phyloP scores from a whole-genome alignment of 2,329 filamentous ascomycete genomes.

The Botrytis porri region DNA sequence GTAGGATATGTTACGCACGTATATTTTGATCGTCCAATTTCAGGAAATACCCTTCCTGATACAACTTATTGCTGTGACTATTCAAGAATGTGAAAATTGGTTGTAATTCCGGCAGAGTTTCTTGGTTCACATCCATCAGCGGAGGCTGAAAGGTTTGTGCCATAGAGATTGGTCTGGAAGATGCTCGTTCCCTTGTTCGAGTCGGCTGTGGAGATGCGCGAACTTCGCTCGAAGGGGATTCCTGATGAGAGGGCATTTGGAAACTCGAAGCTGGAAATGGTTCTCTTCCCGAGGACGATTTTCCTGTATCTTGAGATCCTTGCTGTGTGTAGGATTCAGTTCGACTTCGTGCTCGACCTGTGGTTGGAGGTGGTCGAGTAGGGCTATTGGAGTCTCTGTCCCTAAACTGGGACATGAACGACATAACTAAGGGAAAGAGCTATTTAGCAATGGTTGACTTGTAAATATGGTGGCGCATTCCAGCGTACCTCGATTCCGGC shows the following conservation, averaged over 20 bases:
- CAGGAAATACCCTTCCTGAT: constrained; percentile 96
- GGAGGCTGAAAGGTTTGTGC: constrained; percentile 81
- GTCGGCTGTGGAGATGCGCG: constrained; percentile 32
- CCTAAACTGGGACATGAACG: constrained; percentile 78
- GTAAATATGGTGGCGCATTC: constrained; percentile 13
- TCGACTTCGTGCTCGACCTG: constrained; percentile 27
- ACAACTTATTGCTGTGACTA: constrained; percentile 92
- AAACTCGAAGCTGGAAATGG: constrained; percentile 14
- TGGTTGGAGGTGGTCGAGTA: constrained; percentile 32
- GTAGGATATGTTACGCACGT: constrained; percentile 55
- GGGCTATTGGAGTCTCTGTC: constrained; percentile 41
- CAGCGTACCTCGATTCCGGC: constrained; percentile 38
- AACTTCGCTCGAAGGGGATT: constrained; percentile 4
- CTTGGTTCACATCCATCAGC: constrained; percentile 77
- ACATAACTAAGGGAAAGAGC: constrained; percentile 60
- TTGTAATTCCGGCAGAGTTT: constrained; percentile 88
- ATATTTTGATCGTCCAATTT: constrained; percentile 94
- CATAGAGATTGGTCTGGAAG: constrained; percentile 74
- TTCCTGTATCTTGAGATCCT: constrained; percentile 19
- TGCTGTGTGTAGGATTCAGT: constrained; percentile 25
- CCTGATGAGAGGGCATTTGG: constrained; percentile 5
- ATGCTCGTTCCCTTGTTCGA: constrained; percentile 44
- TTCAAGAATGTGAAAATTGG: constrained; percentile 94
- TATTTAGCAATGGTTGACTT: constrained; percentile 5
- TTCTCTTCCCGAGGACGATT: constrained; percentile 8